These are phyloP conservation scores for Ilex aquifolium DNA, from an alignment of 257 asterid genomes.

Conservation along the genomic window DNA sequence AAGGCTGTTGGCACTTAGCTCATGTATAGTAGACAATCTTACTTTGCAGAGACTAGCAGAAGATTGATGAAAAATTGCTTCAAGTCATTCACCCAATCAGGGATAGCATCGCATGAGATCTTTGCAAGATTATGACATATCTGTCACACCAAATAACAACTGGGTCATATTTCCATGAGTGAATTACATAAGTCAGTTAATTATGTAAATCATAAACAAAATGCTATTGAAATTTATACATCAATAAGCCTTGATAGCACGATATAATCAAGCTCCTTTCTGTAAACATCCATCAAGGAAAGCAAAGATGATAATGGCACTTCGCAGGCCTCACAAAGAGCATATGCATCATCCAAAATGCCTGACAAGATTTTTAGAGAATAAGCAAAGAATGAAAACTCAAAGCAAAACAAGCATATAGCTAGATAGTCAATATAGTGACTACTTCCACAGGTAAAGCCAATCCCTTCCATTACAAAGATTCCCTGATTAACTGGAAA, in stretches of 20 bases:
- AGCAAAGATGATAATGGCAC: slow-evolving; percentile 35
- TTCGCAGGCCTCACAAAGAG: slow-evolving; percentile 36
- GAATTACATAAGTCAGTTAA: too few relatives aligned
- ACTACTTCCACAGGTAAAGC: too few relatives aligned
- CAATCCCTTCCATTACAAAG: too few relatives aligned
- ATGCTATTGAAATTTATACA: slow-evolving; percentile 13
- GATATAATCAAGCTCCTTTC: slow-evolving; percentile 28
- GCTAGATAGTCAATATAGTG: neutral
- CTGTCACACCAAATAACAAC: slow-evolving; percentile 10
- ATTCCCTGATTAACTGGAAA: too few relatives aligned
- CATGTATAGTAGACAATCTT: neutral
- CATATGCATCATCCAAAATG: slow-evolving; percentile 34
- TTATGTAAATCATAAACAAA: neutral
- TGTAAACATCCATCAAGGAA: slow-evolving; percentile 28
- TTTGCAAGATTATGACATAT: slow-evolving; percentile 21
- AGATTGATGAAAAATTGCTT: slow-evolving; percentile 29
- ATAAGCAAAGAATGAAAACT: neutral
- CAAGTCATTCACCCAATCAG: slow-evolving; percentile 21
- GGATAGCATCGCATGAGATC: slow-evolving; percentile 32
- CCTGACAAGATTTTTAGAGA: slow-evolving; percentile 18
- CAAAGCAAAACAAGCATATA: neutral
- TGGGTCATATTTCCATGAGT: neutral
- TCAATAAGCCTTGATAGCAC: slow-evolving; percentile 31
- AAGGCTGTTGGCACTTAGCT: too few relatives aligned
- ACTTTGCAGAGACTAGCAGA: slow-evolving; percentile 31